phyloP scores from a whole-genome alignment of 805 yeast species.

The Suhomyces kilbournensis region DNA sequence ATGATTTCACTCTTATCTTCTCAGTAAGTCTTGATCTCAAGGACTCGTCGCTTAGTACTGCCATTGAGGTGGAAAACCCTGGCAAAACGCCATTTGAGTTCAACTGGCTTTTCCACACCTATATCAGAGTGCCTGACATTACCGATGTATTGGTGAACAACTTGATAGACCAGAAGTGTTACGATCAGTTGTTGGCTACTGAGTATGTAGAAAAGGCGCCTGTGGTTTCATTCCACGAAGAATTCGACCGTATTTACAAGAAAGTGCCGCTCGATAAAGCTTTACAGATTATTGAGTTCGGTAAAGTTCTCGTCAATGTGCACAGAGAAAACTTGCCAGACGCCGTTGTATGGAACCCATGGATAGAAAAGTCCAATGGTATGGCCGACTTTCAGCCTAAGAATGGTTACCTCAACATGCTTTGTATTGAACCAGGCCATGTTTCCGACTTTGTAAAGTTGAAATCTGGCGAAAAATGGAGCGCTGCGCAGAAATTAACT shows the following conservation, averaged over 20 bases:
- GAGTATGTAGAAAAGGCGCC: constrained; percentile 72
- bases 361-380: constrained; percentile 76
- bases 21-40: constrained; percentile 41
- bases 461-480: constrained; percentile 73
- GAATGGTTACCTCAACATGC: constrained; percentile 78
- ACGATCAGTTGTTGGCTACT: constrained; percentile 70
- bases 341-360: constrained; percentile 96
- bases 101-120: constrained; percentile 95
- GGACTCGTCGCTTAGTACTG: constrained; percentile 57
- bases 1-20: constrained; percentile 59
- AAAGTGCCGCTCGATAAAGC: constrained; percentile 51
- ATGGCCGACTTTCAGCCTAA: constrained; percentile 91
- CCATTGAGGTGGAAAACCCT: constrained; percentile 73
- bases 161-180: constrained; percentile 65
- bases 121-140: constrained; percentile 71
- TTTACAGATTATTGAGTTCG: constrained; percentile 67
- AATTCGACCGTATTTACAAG: constrained; percentile 82
- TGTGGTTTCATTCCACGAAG: constrained; percentile 67
- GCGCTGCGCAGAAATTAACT: constrained; percentile 59
- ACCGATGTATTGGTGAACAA: constrained; percentile 77
- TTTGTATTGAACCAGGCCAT: constrained; percentile 92
- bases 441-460: constrained; percentile 67
- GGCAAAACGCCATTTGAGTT: constrained; percentile 67
- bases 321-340: constrained; percentile 62
- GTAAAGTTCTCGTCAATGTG: constrained; percentile 67